phyloP scores from a whole-genome alignment of 306 rosid genomes.

The Senna siamea region DNA sequence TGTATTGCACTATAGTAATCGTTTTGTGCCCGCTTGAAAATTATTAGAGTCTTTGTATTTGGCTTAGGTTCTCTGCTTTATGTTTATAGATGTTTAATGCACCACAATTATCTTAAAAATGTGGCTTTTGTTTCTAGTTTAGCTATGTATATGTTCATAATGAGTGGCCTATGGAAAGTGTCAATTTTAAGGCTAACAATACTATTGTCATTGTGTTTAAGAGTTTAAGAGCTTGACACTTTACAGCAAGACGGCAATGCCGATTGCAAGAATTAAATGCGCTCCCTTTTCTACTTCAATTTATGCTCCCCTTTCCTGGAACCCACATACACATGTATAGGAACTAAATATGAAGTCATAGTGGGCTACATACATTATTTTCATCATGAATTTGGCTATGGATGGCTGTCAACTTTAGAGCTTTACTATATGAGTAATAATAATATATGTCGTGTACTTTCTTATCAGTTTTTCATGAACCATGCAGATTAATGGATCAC shows the following conservation, averaged over 20 bases:
- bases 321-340: not conserved
- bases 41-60: not conserved
- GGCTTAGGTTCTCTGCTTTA: too few species aligned
- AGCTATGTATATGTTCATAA: not conserved
- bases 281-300: not conserved
- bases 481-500: slow-evolving; percentile 65
- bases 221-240: too few species aligned
- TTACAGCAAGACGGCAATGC: not conserved
- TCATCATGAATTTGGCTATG: not conserved
- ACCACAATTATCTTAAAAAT: not conserved
- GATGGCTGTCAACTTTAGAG: slow-evolving; percentile 1
- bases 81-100: too few species aligned
- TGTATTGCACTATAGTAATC: not conserved
- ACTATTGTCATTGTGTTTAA: not conserved
- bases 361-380: not conserved
- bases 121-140: not conserved
- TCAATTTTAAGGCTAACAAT: not conserved
- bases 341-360: not conserved
- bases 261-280: not conserved
- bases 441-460: not conserved
- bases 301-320: not conserved
- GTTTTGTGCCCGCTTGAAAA: not conserved
- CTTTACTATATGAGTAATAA: not conserved
- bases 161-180: not conserved
- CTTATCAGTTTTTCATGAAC: slow-evolving; percentile 1